A percentile compares a stretch with the other conserved stretches of the same genome.
Conservation (phyloP, 805 yeast species). For the Teunomyces funiuensis region DNA sequence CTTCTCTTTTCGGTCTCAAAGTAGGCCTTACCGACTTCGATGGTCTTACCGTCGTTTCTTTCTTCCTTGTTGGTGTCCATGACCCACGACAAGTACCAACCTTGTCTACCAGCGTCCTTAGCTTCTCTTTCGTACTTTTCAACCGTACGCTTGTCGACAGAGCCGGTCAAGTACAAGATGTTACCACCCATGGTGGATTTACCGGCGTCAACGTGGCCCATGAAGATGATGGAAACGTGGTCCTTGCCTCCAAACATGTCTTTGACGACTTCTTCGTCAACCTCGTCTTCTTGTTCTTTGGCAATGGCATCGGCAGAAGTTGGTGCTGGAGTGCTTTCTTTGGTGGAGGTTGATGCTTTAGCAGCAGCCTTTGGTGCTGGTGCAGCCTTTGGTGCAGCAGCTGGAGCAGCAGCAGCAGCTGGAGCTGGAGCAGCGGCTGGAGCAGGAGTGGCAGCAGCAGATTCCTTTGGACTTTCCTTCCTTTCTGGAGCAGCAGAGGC, state of each 20-base stretch:
- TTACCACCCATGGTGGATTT: conserved; percentile 99
- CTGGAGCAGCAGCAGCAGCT: conserved; percentile 12
- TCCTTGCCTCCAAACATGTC: conserved; percentile 98
- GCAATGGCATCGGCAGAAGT: conserved; percentile 49
- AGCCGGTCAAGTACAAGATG: conserved; percentile 86
- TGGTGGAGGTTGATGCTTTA: conserved; percentile 15
- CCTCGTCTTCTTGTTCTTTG: conserved; percentile 73
- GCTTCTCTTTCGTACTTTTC: conserved; percentile 98
- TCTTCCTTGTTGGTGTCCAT: conserved; percentile 99
- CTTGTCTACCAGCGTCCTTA: conserved; percentile 98
- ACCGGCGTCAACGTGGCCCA: conserved; percentile 99
- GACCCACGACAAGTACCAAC: conserved; percentile 99
- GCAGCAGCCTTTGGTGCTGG: conserved; percentile 14
- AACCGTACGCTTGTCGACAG: conserved; percentile 97
- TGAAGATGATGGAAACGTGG: conserved; percentile 92
- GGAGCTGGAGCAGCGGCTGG: conserved; percentile 11
- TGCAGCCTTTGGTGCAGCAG: conserved; percentile 8
- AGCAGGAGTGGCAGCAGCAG: conserved; percentile 12
- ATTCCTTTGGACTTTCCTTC: conserved; percentile 7
- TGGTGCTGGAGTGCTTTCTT: conserved; percentile 20
- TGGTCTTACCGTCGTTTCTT: conserved; percentile 98
- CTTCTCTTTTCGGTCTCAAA: conserved; percentile 98
- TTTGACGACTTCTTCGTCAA: conserved; percentile 83
- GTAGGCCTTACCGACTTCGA: conserved; percentile 96
- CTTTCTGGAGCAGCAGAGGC: conserved; percentile 11